Percentiles rank a stretch among this genome's conserved stretches.
Evolutionary conservation across 257 asterid species (phyloP).

Genomic region (Sherardia arvensis): DNA sequence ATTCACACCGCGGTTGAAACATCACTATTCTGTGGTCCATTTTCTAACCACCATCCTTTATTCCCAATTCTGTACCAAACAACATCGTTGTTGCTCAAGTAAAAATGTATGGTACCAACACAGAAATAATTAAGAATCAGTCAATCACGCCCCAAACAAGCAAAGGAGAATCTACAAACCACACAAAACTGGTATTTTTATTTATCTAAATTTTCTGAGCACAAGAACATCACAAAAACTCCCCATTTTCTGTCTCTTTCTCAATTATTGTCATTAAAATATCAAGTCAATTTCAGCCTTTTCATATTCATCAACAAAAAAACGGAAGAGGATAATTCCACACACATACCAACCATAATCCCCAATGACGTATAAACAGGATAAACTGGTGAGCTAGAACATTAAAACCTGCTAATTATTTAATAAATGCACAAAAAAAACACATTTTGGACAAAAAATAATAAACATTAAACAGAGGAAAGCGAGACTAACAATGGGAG

Average conservation of each 20-base stretch:
- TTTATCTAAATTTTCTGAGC: background rate
- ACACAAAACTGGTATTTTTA: background rate
- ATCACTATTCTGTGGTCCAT: background rate
- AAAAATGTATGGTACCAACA: background rate
- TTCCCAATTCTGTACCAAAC: conserved; percentile 1
- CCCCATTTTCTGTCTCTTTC: background rate
- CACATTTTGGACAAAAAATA: background rate
- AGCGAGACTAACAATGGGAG: conserved; percentile 62
- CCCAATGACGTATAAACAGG: background rate
- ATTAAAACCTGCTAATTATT: background rate
- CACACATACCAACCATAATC: background rate
- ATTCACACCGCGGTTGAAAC: background rate
- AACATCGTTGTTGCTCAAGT: background rate
- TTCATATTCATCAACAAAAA: background rate
- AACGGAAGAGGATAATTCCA: conserved; percentile 1
- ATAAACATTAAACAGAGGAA: background rate
- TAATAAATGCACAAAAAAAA: background rate
- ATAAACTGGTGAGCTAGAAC: background rate
- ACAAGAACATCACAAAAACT: background rate
- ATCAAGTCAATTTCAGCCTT: conserved; percentile 9
- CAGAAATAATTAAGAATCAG: background rate
- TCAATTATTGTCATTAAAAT: background rate
- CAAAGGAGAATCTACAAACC: background rate
- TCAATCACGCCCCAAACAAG: background rate
- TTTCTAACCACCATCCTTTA: background rate